These are phyloP conservation scores for Secale cereale DNA, from an alignment of 176 grass and related monocot genomes.

Conservation along the genomic window DNA sequence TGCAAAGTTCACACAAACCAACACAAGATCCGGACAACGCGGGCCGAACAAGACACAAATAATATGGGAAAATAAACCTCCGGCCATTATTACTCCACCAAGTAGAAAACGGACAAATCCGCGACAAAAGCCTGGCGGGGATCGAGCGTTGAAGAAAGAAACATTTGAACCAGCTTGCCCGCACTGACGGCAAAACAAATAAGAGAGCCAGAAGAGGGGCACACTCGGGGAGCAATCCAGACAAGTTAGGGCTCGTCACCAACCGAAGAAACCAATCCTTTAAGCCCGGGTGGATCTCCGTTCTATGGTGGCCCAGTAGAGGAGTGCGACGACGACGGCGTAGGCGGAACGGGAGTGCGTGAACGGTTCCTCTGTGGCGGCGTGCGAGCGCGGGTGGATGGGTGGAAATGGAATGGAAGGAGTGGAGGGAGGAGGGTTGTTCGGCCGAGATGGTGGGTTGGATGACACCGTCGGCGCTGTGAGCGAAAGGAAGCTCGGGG, in stretches of 20 bases:
- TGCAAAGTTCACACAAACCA: background rate
- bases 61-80: background rate
- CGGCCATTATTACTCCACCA: background rate
- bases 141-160: background rate
- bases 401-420: background rate
- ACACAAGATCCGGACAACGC: background rate
- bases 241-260: background rate
- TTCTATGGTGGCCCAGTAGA: background rate
- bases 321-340: background rate
- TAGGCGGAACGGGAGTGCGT: background rate
- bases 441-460: background rate
- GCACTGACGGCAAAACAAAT: background rate
- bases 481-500: constrained; percentile 4
- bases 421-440: background rate
- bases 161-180: background rate
- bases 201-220: background rate
- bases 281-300: background rate
- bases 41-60: background rate
- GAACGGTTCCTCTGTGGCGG: background rate
- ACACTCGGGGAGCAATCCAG: background rate
- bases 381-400: background rate
- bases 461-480: constrained; percentile 8
- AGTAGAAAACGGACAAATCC: background rate
- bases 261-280: background rate
- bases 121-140: background rate